Percentiles rank a stretch among this genome's conserved stretches.
Conservation (phyloP, 139 green algal species). For the Monoraphidium neglectum region DNA sequence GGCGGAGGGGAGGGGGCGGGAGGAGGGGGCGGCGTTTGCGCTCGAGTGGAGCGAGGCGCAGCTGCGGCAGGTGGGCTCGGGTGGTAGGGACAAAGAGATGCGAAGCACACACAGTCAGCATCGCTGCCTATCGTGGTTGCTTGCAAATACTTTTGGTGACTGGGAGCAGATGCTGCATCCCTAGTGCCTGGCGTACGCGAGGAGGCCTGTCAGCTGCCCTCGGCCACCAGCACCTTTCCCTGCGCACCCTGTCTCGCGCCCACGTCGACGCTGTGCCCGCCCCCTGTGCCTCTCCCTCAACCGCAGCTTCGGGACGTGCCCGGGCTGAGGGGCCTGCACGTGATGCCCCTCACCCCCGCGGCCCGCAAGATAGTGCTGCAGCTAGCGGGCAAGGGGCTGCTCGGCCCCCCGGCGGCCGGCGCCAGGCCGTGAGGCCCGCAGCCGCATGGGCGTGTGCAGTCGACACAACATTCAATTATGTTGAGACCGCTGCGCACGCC, state of each 20-base stretch:
- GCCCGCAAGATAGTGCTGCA: slow-evolving; percentile 35
- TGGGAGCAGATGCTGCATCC: slow-evolving; percentile 13
- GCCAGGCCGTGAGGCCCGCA: not conserved
- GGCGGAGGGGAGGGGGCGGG: slow-evolving; percentile 18
- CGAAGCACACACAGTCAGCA: too few relatives aligned
- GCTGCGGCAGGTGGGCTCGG: slow-evolving; percentile 9
- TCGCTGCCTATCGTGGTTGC: too few relatives aligned
- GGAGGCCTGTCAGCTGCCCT: too few relatives aligned
- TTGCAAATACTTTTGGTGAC: too few relatives aligned
- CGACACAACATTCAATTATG: too few relatives aligned
- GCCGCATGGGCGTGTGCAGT: too few relatives aligned
- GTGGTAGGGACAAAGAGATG: slow-evolving; percentile 4
- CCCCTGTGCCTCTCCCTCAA: too few relatives aligned
- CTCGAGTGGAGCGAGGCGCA: not conserved
- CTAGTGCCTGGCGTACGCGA: slow-evolving; percentile 4
- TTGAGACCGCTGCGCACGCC: too few relatives aligned
- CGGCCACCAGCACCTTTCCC: too few relatives aligned
- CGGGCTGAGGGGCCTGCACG: slow-evolving; percentile 63
- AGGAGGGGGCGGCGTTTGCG: not conserved
- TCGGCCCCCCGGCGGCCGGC: not conserved
- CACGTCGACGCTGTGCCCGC: too few relatives aligned
- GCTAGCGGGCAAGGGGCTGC: slow-evolving; percentile 33
- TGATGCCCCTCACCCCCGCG: slow-evolving; percentile 71
- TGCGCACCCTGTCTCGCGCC: too few relatives aligned
- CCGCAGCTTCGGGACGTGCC: slow-evolving; percentile 42